Percentiles rank a stretch among this genome's conserved stretches.
These are phyloP conservation scores for Phaffia australis DNA, from an alignment of 768 basidiomycete species.

Conservation along the genomic window DNA sequence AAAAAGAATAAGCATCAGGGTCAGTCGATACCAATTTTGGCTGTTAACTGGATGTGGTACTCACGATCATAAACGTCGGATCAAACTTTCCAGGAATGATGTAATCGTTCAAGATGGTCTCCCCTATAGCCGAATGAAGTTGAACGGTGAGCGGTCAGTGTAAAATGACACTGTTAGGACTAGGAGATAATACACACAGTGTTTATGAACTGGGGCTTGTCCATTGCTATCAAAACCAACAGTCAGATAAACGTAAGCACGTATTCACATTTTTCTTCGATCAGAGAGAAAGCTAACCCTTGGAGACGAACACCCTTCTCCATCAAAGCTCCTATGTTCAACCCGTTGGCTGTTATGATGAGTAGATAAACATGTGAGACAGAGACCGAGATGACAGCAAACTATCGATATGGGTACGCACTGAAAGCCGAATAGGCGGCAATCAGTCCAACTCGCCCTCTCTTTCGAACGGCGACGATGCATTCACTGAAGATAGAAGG, in stretches of 20 bases:
- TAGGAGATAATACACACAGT: not conserved
- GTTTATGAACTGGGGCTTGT: not conserved
- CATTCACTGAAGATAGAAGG: conserved; percentile 22
- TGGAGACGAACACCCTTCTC: conserved; percentile 43
- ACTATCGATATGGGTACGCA: conserved; percentile 6
- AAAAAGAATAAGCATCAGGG: conserved; percentile 13
- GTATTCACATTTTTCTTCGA: conserved; percentile 49
- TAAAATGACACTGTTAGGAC: not conserved
- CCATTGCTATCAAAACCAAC: not conserved
- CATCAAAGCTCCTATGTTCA: conserved; percentile 65
- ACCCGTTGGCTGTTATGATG: conserved; percentile 29
- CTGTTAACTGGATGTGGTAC: conserved; percentile 4
- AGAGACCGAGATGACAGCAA: not conserved
- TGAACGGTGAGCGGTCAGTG: not conserved
- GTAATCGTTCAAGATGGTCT: conserved; percentile 55
- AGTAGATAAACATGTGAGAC: conserved; percentile 36
- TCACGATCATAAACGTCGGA: conserved; percentile 42
- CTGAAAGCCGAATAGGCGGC: conserved; percentile 57
- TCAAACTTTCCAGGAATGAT: conserved; percentile 58
- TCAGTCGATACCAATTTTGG: conserved; percentile 23
- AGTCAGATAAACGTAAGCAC: conserved; percentile 11
- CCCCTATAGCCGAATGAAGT: conserved; percentile 36
- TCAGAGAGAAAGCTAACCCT: conserved; percentile 48
- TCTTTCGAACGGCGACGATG: conserved; percentile 45
- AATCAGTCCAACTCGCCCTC: conserved; percentile 52